Base-by-base conservation (phyloP, 257 asterid genomes). In the Solanum corneliomulleri region DNA sequence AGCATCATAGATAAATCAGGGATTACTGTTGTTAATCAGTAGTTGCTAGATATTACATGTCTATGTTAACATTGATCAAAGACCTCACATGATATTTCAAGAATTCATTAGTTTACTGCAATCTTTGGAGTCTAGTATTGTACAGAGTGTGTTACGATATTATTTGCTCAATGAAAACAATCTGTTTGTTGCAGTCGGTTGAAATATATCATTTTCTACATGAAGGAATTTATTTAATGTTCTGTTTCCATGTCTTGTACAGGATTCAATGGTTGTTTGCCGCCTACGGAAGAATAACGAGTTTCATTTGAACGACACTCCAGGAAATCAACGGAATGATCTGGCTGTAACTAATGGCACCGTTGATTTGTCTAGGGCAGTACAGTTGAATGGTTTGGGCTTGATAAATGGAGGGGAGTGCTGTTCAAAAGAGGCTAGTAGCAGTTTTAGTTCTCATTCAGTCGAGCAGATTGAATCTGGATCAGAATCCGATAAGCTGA, bases 211-310 rank as follows among this genome's bases (percentile, higher is more conserved):
- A 87, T 71, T 8, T 49, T 88, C 74, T 78, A 77, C 45, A 31
- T 9, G 11, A 21, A 31, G 88, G 3, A 70, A 18, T 5, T 4
- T 77, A 11, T 14, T 33, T 18, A 12, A 52, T 35, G 7, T 37
- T 11, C 44, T 11, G 27, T 18, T 88, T 45, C 60, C 75, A 21
- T 69, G 85, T 58, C 52, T 70, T 83, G 7, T 80, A 47, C 86
- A 96, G 99, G 98, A 95, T 87, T 88, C 89, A 5, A 91, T 92
- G 95, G 98, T 95, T 20, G 91, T 96, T 12, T 96, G 99, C 86
- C 98, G 99, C 66, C 92, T 96, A 9, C 87, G 95, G 62, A 96
- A 92, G 94, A 96, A 95, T 89, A 89, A 60, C 2, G 98, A 95
- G 9, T 95, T 95, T 86, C 93, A 88, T 84, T 68, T 94, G 70